A percentile compares a stretch with the other conserved stretches of the same genome.
Evolutionary conservation across 768 basidiomycete species (phyloP).

Genomic region (Tulasnella calospora): DNA sequence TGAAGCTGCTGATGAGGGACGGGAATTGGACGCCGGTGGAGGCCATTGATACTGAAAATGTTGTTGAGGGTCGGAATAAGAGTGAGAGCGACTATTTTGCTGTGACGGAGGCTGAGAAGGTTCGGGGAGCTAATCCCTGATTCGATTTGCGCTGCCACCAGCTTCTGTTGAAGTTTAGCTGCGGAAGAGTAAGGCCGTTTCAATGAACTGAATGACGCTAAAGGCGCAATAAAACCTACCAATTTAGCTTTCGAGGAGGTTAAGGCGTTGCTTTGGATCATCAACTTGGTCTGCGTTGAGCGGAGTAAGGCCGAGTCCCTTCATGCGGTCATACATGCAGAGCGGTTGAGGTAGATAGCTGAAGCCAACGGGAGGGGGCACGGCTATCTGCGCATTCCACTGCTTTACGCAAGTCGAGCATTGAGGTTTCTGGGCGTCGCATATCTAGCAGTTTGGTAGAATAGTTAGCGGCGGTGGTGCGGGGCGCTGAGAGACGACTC

Average conservation of each 20-base stretch:
- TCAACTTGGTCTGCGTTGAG: too few relatives aligned
- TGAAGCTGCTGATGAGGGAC: too few relatives aligned
- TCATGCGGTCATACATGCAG: conserved; percentile 81
- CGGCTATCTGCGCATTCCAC: too few relatives aligned
- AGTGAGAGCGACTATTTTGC: not conserved
- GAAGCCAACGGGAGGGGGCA: conserved; percentile 80
- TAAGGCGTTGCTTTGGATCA: conserved; percentile 76
- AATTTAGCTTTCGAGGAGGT: conserved; percentile 70
- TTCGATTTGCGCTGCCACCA: conserved; percentile 17
- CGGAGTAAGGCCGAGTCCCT: conserved; percentile 69
- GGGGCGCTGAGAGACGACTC: not conserved
- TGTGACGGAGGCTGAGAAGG: not conserved
- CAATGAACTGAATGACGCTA: not conserved
- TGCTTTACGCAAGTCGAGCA: too few relatives aligned
- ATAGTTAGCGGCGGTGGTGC: conserved; percentile 13
- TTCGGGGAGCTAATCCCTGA: not conserved
- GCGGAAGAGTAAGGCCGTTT: not conserved
- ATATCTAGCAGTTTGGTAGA: conserved; percentile 62
- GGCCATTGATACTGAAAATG: not conserved
- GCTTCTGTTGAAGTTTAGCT: conserved; percentile 25
- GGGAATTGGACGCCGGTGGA: too few relatives aligned
- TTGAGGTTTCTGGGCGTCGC: conserved; percentile 79
- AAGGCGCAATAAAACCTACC: conserved; percentile 41
- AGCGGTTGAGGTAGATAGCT: conserved; percentile 83
- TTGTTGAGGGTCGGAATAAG: not conserved